A percentile compares a stretch with the other conserved stretches of the same genome.
These are phyloP conservation scores for Boletellus sp. DNA, from an alignment of 768 basidiomycete genomes.

Conservation along the genomic window DNA sequence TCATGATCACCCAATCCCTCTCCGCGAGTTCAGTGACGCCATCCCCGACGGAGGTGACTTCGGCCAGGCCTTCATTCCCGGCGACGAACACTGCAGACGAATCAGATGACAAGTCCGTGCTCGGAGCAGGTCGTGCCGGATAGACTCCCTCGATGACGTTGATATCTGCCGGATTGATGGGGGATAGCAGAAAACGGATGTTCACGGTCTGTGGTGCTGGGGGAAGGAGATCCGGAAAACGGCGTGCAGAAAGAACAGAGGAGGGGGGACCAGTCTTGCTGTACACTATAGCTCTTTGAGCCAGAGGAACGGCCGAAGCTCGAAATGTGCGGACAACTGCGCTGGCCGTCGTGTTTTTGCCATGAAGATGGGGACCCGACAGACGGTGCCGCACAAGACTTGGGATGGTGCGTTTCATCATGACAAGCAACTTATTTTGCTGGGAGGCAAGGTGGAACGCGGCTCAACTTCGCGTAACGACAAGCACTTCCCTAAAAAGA, in stretches of 20 bases:
- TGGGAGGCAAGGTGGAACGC: too few relatives aligned
- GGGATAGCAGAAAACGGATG: conserved; percentile 63
- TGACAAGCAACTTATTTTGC: too few relatives aligned
- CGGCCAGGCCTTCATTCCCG: conserved; percentile 76
- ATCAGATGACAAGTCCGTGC: conserved; percentile 33
- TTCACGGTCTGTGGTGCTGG: conserved; percentile 60
- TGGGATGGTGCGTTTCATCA: neutral
- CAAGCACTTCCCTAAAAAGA: too few relatives aligned
- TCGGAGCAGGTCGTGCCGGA: conserved; percentile 53
- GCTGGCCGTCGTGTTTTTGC: neutral
- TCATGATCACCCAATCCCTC: conserved; percentile 75
- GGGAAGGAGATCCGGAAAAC: conserved; percentile 48
- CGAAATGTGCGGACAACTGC: conserved; percentile 22
- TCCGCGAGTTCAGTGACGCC: conserved; percentile 46
- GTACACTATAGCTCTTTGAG: conserved; percentile 67
- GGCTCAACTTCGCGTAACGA: too few relatives aligned
- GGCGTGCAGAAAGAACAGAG: conserved; percentile 52
- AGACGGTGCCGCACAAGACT: neutral
- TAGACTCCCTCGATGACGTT: conserved; percentile 84
- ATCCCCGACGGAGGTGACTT: conserved; percentile 57
- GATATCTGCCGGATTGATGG: conserved; percentile 79
- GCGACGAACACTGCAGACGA: conserved; percentile 50
- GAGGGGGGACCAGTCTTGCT: conserved; percentile 55
- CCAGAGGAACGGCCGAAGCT: conserved; percentile 28
- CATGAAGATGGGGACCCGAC: neutral